Evolutionary conservation across 371 early-diverging fungal genomes (phyloP).

Genomic region (Lichtheimia ramosa): DNA sequence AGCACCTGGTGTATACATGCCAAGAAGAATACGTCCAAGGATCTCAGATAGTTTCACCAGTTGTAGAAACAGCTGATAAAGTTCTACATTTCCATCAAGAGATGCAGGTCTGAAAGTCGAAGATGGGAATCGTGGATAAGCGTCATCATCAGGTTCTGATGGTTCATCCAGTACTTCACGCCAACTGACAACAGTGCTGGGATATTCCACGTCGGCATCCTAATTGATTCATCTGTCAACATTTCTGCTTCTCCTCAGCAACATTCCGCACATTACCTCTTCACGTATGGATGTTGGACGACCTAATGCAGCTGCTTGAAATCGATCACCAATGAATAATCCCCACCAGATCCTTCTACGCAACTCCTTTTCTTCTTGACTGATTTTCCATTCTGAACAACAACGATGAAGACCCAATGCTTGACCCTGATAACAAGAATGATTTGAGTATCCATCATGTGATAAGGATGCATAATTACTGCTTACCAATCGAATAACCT

Average conservation of each 20-base stretch:
- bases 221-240: background rate
- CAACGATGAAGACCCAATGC: slow-evolving; percentile 37
- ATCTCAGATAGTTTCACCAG: slow-evolving; percentile 48
- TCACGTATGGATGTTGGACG: slow-evolving; percentile 48
- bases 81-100: slow-evolving; percentile 18
- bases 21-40: slow-evolving; percentile 44
- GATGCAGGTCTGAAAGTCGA: slow-evolving; percentile 29
- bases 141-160: slow-evolving; percentile 15
- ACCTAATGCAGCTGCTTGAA: slow-evolving; percentile 43
- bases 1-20: slow-evolving; percentile 47
- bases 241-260: background rate
- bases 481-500: too few species aligned
- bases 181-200: slow-evolving; percentile 37
- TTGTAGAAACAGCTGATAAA: slow-evolving; percentile 45
- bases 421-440: slow-evolving; percentile 24
- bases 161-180: slow-evolving; percentile 42
- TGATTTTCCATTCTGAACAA: slow-evolving; percentile 48
- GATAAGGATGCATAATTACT: too few species aligned
- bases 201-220: slow-evolving; percentile 47
- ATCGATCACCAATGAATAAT: slow-evolving; percentile 42
- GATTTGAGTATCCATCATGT: too few species aligned
- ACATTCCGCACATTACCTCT: slow-evolving; percentile 27
- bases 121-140: slow-evolving; percentile 35
- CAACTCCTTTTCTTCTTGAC: slow-evolving; percentile 44
- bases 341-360: slow-evolving; percentile 51